A percentile compares a stretch with the other conserved stretches of the same genome.
These are phyloP conservation scores for Pichia kudriavzevii DNA, from an alignment of 1,139 yeast species.

Conservation along the genomic window DNA sequence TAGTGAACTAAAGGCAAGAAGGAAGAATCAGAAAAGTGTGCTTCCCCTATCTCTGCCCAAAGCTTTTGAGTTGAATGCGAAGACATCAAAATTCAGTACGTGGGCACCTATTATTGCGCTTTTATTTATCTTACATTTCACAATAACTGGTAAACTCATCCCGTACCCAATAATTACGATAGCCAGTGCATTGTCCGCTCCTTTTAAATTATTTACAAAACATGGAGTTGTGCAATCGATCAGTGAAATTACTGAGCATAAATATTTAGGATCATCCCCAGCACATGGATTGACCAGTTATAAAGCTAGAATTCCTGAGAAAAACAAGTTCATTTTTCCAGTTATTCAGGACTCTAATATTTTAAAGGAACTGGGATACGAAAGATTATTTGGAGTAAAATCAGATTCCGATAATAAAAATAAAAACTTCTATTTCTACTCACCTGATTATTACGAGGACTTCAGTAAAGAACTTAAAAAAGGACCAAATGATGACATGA, in stretches of 20 bases:
- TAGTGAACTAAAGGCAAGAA: constrained; percentile 7
- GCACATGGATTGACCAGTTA: constrained; percentile 10
- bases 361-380: constrained; percentile 47
- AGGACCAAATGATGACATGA: constrained; percentile 12
- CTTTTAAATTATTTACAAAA: constrained; percentile 1
- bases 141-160: constrained; percentile 7
- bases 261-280: constrained; percentile 6
- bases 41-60: constrained; percentile 5
- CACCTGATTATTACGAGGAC: constrained; percentile 29
- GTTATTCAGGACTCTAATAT: constrained; percentile 57
- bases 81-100: constrained; percentile 1
- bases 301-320: constrained; percentile 37
- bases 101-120: constrained; percentile 7
- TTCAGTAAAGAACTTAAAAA: neutral
- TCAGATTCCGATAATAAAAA: constrained; percentile 26
- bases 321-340: constrained; percentile 54
- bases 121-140: constrained; percentile 5
- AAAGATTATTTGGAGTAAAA: constrained; percentile 40
- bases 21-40: constrained; percentile 2
- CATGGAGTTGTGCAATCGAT: constrained; percentile 7
- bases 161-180: constrained; percentile 4
- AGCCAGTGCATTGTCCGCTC: constrained; percentile 1
- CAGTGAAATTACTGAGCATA: constrained; percentile 7
- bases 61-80: constrained; percentile 2
- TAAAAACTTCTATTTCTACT: constrained; percentile 38